These are phyloP conservation scores for Diaporthe sp. DNA, from an alignment of 2,329 filamentous ascomycete species.

Conservation along the genomic window DNA sequence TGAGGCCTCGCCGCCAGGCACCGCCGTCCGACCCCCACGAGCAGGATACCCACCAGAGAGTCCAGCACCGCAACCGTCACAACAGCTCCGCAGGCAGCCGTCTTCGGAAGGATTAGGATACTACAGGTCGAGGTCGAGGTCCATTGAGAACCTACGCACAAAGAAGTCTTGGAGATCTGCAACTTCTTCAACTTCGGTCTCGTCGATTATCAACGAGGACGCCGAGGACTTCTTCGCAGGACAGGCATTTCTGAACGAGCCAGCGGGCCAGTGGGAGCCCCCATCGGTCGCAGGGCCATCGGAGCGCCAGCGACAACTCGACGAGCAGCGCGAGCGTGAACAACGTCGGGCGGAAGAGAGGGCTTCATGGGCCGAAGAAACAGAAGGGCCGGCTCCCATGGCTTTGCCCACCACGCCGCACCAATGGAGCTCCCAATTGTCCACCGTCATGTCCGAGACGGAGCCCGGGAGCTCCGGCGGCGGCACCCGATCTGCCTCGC, in stretches of 20 bases:
- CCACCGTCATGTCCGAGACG: constrained; percentile 71
- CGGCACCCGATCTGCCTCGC: constrained; percentile 59
- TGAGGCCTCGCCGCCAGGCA: constrained; percentile 46
- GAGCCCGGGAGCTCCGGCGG: constrained; percentile 62
- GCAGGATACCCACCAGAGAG: constrained; percentile 70
- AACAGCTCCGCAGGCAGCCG: constrained; percentile 56
- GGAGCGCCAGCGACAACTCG: constrained; percentile 34
- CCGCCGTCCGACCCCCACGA: constrained; percentile 46
- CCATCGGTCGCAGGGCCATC: constrained; percentile 34
- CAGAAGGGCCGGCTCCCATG: constrained; percentile 49
- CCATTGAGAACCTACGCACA: constrained; percentile 47
- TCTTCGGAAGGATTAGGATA: constrained; percentile 62
- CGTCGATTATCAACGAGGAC: constrained; percentile 64
- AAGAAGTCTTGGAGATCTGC: constrained; percentile 59
- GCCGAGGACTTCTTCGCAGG: constrained; percentile 51
- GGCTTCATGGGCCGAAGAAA: constrained; percentile 32
- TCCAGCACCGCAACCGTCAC: constrained; percentile 66
- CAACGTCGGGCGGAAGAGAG: constrained; percentile 25
- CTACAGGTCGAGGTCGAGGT: constrained; percentile 59
- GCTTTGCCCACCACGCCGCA: constrained; percentile 59
- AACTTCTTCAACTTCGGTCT: constrained; percentile 67
- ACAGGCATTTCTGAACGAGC: constrained; percentile 52
- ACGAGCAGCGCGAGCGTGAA: constrained; percentile 34
- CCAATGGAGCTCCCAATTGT: constrained; percentile 73
- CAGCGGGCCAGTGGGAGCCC: constrained; percentile 37